A percentile compares a stretch with the other conserved stretches of the same genome.
phyloP scores from a whole-genome alignment of 169 alveolate species.

The Theileria orientalis region DNA sequence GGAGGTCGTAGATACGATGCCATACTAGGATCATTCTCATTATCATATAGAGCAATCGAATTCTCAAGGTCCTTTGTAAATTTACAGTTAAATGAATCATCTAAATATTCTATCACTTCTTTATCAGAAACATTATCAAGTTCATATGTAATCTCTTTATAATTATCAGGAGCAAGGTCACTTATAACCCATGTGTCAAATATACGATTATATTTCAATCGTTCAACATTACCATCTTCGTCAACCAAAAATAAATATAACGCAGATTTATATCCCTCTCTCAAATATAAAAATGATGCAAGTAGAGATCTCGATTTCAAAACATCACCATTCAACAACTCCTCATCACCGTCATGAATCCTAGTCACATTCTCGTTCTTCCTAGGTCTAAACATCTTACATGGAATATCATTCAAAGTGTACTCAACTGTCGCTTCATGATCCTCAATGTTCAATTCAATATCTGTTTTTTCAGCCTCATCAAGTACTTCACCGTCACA shows the following conservation, averaged over 20 bases:
- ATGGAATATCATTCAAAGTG: background rate
- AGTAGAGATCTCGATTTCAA: background rate
- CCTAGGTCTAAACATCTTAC: background rate
- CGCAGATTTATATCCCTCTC: background rate
- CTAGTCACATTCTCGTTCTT: background rate
- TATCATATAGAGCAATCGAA: too few species aligned
- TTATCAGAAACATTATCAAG: background rate
- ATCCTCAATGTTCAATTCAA: background rate
- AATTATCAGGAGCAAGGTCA: too few species aligned
- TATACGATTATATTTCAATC: background rate
- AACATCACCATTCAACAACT: background rate
- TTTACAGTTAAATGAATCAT: background rate
- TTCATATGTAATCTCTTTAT: background rate
- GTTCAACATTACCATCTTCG: background rate
- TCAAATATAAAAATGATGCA: background rate
- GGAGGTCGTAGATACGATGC: background rate
- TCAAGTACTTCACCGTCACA: background rate
- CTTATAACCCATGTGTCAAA: background rate
- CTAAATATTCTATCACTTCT: background rate
- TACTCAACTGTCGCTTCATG: background rate
- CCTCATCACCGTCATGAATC: background rate
- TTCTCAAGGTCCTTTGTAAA: background rate
- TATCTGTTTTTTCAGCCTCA: background rate
- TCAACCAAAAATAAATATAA: background rate
- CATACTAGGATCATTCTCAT: background rate